Evolutionary conservation across 2,329 filamentous ascomycete species (phyloP), one percentile per base, ranked within the genome.

Genomic region (Fusarium scirpi): DNA sequence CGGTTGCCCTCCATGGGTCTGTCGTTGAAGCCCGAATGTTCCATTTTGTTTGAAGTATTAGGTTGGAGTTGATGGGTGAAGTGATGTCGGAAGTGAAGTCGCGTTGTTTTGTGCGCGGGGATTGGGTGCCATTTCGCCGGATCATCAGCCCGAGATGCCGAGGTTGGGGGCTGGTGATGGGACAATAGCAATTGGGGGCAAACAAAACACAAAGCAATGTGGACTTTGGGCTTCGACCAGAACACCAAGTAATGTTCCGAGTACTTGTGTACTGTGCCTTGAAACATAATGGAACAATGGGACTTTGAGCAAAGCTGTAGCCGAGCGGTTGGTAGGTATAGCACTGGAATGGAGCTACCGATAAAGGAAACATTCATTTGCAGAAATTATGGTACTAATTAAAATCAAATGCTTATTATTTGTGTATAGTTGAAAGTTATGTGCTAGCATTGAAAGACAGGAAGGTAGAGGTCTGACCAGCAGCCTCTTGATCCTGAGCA

Each of bases 391-490:
- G 6, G 24, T 25, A 25, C 24, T 25, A 8, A 25, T 25, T 25
- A 25, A 7, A 25, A 25, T 25, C 24, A 25, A 8, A 7, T 6
- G 6, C 24, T 25, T 38, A 12, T n/a, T 38, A 38, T 38, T 12
- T 7, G 2, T 7, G 6, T 38, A n/a, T 7, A 0, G 18, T n/a
- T 11, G 12, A 4, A 3, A 10, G 8, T 2, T 29, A 46, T 8
- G 72, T 75, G 2, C 56, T 62, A 4, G 67, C 73, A 53, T 74
- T 61, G 40, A 75, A 75, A 5, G 71, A 49, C 3, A 76, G 40
- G 13, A 61, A 72, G 45, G 80, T 85, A 2, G 82, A 85, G 4
- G 78, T 62, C 30, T 85, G 79, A 6, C 87, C 86, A 6, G 84
- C 83, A 57, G 82, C 82, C 32, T 78, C 80, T 54, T 78, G 77